Conservation (phyloP, 2,329 filamentous ascomycete genomes). For the Phialocephala sp. region DNA sequence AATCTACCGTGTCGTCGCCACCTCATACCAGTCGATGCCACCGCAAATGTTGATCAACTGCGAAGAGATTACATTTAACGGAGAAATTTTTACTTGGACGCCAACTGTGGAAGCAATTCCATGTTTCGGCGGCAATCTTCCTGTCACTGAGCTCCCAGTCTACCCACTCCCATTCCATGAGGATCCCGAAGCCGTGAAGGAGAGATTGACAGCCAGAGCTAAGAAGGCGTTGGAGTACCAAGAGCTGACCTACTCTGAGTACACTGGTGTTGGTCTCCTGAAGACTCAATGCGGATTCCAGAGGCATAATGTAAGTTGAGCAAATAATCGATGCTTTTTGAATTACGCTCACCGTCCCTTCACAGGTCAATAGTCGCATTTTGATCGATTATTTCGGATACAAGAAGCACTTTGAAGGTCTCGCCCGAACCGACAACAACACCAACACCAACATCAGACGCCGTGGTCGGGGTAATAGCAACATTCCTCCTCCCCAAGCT, state of each 20-base stretch:
- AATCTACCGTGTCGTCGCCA: slow-evolving; percentile 40
- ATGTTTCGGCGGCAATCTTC: slow-evolving; percentile 48
- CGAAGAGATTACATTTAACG: slow-evolving; percentile 50
- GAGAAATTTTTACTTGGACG: slow-evolving; percentile 51
- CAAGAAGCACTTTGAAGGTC: slow-evolving; percentile 31
- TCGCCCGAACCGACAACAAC: slow-evolving; percentile 17
- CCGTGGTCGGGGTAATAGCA: not conserved
- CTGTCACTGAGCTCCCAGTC: slow-evolving; percentile 47
- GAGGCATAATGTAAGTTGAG: slow-evolving; percentile 41
- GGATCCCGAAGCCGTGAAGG: slow-evolving; percentile 33
- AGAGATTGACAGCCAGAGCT: slow-evolving; percentile 44
- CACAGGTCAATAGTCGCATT: slow-evolving; percentile 29
- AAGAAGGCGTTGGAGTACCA: slow-evolving; percentile 50
- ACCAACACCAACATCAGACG: not conserved
- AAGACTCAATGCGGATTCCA: slow-evolving; percentile 18
- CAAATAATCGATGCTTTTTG: slow-evolving; percentile 33
- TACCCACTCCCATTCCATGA: slow-evolving; percentile 45
- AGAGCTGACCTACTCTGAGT: slow-evolving; percentile 49
- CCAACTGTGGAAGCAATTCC: slow-evolving; percentile 42
- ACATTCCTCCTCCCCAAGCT: not conserved
- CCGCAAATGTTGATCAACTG: slow-evolving; percentile 31
- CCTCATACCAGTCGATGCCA: slow-evolving; percentile 18
- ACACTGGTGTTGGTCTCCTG: slow-evolving; percentile 48
- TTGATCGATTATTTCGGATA: slow-evolving; percentile 33
- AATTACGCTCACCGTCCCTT: not conserved